Evolutionary conservation across 1,139 yeast genomes (phyloP).

Genomic region (Suhomyces coccinellae): DNA sequence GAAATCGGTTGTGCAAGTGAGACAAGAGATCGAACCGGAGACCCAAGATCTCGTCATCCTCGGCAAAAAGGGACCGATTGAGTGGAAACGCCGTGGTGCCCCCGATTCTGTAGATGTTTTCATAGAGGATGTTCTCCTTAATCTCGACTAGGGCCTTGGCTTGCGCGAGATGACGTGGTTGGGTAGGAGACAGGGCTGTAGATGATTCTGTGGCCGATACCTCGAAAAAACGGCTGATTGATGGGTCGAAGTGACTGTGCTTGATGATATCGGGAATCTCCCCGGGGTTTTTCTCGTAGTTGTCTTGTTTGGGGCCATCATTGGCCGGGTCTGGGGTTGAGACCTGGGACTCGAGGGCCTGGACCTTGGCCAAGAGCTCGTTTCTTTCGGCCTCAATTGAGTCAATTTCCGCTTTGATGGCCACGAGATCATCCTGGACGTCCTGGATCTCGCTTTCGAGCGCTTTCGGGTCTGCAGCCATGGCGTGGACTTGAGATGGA

Average conservation of each 20-base stretch:
- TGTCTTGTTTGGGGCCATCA: neutral
- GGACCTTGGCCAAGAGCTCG: slow-evolving; percentile 8
- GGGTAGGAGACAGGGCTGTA: neutral
- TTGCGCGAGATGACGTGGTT: neutral
- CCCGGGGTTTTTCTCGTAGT: neutral
- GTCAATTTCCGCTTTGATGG: slow-evolving; percentile 12
- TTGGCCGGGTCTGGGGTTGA: neutral
- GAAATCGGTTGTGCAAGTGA: slow-evolving; percentile 19
- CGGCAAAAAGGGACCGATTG: slow-evolving; percentile 26
- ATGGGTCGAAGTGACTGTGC: slow-evolving; percentile 13
- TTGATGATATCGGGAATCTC: slow-evolving; percentile 8
- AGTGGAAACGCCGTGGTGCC: slow-evolving; percentile 47
- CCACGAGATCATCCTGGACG: slow-evolving; percentile 14
- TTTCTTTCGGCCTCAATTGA: slow-evolving; percentile 10
- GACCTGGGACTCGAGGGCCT: slow-evolving; percentile 8
- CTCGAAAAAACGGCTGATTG: slow-evolving; percentile 11
- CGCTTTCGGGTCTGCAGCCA: neutral
- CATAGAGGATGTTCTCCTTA: slow-evolving; percentile 37
- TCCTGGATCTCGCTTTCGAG: slow-evolving; percentile 11
- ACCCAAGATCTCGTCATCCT: slow-evolving; percentile 31
- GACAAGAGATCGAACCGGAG: slow-evolving; percentile 39
- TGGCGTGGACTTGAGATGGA: neutral
- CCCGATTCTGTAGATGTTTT: slow-evolving; percentile 38
- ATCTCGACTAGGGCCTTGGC: slow-evolving; percentile 21
- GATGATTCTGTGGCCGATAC: neutral